Evolutionary conservation across 2,329 filamentous ascomycete genomes (phyloP), one percentile per base, ranked within the genome.

Genomic region (Shiraia sp.): DNA sequence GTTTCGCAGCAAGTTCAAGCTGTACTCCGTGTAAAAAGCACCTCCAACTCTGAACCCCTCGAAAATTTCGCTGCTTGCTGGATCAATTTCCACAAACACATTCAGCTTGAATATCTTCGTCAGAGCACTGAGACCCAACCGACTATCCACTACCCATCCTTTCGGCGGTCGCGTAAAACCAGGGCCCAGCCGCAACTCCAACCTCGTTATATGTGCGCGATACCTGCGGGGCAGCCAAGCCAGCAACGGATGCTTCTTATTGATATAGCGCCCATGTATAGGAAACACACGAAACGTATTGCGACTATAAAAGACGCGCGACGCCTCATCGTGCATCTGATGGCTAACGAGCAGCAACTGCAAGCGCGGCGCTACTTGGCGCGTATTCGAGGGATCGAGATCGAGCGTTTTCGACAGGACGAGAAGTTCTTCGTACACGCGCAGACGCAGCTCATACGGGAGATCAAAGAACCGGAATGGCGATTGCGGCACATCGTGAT

Each of bases 41-140:
- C 84, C 78, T 1, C 77, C 76, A 17, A 79, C 77, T 10, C 85
- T 78, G 56, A 86, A 90, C 0, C 85, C 86, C 40, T 80, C 79
- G 55, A 88, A 89, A 14, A 82, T 72, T 19, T 75, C 76, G 53
- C 86, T 79, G 37, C 82, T 65, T 36, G 71, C 86, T 0, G 87
- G 86, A 57, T 91, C 87, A 49, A 79, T 80, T 65, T 90, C 82
- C 16, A 90, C 80, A 58, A 87, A 87, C 9, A 91, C 78, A 17
- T 77, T 80, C 33, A 91, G 64, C 10, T 73, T 74, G 22, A 78
- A 75, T 14, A 87, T 78, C 33, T 76, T 80, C 42, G 69, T 68
- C 63, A 83, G 86, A 36, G 88, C 82, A 1, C 63, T 53, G 6
- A 91, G 74, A 0, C 86, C 86, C 1, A 90, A 73, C 1, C 77